Conservation (phyloP, 1,284 basidiomycete species). For the Ustilago bromivora region DNA sequence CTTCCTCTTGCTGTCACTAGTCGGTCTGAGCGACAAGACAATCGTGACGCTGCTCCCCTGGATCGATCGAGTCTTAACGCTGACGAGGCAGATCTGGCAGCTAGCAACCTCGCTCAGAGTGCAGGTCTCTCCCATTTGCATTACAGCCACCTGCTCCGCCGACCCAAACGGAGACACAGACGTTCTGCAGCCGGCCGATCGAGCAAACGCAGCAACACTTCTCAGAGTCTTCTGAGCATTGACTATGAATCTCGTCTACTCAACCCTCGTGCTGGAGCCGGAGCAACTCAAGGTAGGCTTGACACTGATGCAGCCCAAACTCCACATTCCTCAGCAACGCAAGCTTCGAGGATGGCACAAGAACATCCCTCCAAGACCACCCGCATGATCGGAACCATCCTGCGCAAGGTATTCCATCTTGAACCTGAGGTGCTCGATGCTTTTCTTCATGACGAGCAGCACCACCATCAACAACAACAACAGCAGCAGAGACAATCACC, state of each 20-base stretch:
- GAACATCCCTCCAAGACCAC: slow-evolving; percentile 39
- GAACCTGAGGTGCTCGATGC: slow-evolving; percentile 55
- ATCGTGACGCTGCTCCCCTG: background rate
- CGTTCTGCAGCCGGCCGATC: slow-evolving; percentile 39
- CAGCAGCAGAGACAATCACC: slow-evolving; percentile 1
- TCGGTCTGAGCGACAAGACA: slow-evolving; percentile 34
- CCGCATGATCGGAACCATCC: slow-evolving; percentile 43
- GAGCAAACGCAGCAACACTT: slow-evolving; percentile 53
- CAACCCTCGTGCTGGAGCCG: slow-evolving; percentile 2
- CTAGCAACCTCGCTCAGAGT: slow-evolving; percentile 47
- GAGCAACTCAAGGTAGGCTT: slow-evolving; percentile 1
- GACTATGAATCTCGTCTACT: slow-evolving; percentile 34
- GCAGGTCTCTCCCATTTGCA: slow-evolving; percentile 42
- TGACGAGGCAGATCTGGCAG: slow-evolving; percentile 36
- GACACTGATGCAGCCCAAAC: slow-evolving; percentile 29
- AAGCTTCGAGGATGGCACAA: slow-evolving; percentile 18
- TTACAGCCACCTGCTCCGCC: slow-evolving; percentile 24
- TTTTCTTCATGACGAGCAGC: slow-evolving; percentile 38
- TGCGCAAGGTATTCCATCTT: slow-evolving; percentile 48
- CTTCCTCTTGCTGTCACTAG: slow-evolving; percentile 39
- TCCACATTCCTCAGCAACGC: slow-evolving; percentile 15
- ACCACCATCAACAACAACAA: slow-evolving; percentile 5
- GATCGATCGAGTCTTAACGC: slow-evolving; percentile 2
- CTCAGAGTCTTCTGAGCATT: slow-evolving; percentile 40
- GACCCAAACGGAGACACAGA: slow-evolving; percentile 46